These are phyloP conservation scores for Aspergillus aculeatinus DNA, from an alignment of 2,329 filamentous ascomycete species.

Conservation along the genomic window DNA sequence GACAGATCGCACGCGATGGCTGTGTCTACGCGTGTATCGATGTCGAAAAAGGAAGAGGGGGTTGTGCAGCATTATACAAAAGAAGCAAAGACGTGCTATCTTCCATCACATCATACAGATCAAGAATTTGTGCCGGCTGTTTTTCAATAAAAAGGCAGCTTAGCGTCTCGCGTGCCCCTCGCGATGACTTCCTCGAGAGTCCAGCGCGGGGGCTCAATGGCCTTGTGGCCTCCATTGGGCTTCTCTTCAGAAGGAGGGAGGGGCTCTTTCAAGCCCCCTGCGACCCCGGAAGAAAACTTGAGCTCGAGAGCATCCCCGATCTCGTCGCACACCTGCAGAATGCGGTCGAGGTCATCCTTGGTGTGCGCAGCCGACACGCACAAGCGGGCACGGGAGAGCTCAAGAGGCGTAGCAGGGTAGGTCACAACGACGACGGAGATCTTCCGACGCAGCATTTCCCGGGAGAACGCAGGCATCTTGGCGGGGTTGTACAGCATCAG, in stretches of 20 bases:
- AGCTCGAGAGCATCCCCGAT: conserved; percentile 83
- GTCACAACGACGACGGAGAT: conserved; percentile 94
- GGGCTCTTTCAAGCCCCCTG: conserved; percentile 71
- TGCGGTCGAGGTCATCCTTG: conserved; percentile 88
- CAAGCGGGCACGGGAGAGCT: conserved; percentile 87
- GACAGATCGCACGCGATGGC: not conserved
- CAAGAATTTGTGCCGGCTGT: not conserved
- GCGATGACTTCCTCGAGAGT: conserved; percentile 69
- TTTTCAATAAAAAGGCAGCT: conserved; percentile 62
- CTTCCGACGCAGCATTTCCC: conserved; percentile 94
- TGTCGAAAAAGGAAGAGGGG: not conserved
- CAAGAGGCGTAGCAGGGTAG: conserved; percentile 89
- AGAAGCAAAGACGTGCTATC: not conserved
- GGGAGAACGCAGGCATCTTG: conserved; percentile 94
- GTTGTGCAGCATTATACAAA: conserved; percentile 1
- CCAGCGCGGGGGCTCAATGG: conserved; percentile 71
- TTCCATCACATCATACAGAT: not conserved
- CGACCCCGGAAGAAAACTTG: conserved; percentile 89
- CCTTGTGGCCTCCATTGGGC: conserved; percentile 39
- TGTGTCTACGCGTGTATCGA: not conserved
- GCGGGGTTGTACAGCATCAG: conserved; percentile 90
- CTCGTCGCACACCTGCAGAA: conserved; percentile 86
- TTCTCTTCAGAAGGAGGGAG: conserved; percentile 54
- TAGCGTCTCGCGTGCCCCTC: conserved; percentile 69
- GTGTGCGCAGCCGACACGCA: conserved; percentile 92